phyloP scores from a whole-genome alignment of 306 rosid species.

The Quercus wislizeni region DNA sequence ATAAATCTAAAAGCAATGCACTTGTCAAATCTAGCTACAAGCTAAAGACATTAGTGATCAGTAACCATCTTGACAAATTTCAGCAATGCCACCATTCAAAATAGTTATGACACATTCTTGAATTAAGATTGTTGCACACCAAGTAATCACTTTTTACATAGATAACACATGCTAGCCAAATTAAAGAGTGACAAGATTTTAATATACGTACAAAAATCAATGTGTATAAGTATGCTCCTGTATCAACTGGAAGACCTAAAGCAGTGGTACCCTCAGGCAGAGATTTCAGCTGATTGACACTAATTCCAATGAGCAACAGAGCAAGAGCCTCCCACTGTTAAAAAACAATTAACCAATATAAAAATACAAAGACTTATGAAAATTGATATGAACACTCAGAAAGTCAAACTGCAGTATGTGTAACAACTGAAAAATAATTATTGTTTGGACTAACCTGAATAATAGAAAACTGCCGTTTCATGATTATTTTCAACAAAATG shows the following conservation, averaged over 20 bases:
- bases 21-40: neutral
- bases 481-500: constrained; percentile 74
- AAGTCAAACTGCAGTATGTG: neutral
- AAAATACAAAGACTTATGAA: neutral
- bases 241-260: constrained; percentile 70
- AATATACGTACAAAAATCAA: constrained; percentile 68
- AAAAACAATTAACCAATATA: constrained; percentile 18
- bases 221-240: constrained; percentile 79
- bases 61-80: neutral
- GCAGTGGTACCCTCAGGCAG: constrained; percentile 71
- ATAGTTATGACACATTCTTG: neutral
- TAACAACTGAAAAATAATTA: neutral
- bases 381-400: neutral
- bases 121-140: neutral
- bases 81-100: neutral
- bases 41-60: neutral
- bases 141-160: constrained; percentile 2
- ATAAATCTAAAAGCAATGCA: neutral
- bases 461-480: constrained; percentile 88
- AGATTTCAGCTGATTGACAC: constrained; percentile 85
- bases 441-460: constrained; percentile 69
- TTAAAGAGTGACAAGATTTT: neutral
- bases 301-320: constrained; percentile 90
- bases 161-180: neutral
- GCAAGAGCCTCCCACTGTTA: constrained; percentile 99